Conservation (phyloP, 306 rosid species). For the Purshia tridentata region DNA sequence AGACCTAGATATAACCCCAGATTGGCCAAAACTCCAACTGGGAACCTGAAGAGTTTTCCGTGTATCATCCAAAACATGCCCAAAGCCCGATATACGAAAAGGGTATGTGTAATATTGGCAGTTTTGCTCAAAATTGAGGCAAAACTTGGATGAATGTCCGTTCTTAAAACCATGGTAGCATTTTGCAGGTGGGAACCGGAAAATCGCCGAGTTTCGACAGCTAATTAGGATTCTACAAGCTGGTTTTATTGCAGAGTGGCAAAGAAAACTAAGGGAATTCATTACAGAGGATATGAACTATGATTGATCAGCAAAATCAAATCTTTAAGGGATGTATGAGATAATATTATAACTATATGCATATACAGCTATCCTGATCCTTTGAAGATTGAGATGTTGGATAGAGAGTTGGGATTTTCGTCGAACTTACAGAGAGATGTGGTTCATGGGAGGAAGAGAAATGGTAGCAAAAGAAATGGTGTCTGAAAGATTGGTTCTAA, state of each 20-base stretch:
- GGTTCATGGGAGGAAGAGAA: slow-evolving; percentile 15
- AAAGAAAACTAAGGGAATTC: slow-evolving; percentile 41
- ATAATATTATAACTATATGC: slow-evolving; percentile 7
- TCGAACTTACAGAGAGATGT: slow-evolving; percentile 21
- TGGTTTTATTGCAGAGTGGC: slow-evolving; percentile 64
- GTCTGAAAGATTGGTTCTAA: slow-evolving; percentile 1
- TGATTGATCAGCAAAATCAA: slow-evolving; percentile 13
- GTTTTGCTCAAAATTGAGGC: slow-evolving; percentile 31
- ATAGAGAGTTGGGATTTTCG: slow-evolving; percentile 2
- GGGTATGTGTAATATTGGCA: slow-evolving; percentile 29
- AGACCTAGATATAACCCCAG: slow-evolving; percentile 37
- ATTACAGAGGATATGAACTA: slow-evolving; percentile 23
- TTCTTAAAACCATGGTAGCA: slow-evolving; percentile 21
- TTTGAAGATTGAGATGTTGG: not conserved
- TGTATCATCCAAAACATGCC: slow-evolving; percentile 28
- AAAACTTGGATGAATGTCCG: slow-evolving; percentile 23
- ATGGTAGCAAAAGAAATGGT: slow-evolving; percentile 4
- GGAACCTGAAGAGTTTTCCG: slow-evolving; percentile 38
- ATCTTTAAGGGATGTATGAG: not conserved
- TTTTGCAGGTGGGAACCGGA: slow-evolving; percentile 35
- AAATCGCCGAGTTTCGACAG: slow-evolving; percentile 47
- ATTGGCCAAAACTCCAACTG: slow-evolving; percentile 44
- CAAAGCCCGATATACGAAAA: slow-evolving; percentile 33
- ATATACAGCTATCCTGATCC: not conserved
- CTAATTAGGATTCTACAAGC: slow-evolving; percentile 47